Conservation (phyloP, 257 asterid species). For the Fraxinus americana region DNA sequence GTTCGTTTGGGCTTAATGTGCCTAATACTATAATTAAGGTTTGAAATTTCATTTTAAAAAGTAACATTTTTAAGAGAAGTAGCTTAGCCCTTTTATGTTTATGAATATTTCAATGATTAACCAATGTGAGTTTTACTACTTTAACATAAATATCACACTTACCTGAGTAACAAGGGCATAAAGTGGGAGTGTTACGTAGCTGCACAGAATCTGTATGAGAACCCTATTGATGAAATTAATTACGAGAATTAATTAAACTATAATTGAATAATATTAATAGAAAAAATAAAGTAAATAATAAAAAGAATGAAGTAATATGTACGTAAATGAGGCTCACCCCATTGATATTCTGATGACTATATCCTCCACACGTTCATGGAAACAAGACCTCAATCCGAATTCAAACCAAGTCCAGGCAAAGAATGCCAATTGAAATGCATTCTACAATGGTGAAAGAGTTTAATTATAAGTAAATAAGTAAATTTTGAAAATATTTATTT, state of each 20-base stretch:
- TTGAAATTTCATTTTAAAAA: no score
- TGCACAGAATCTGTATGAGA: constrained; percentile 75
- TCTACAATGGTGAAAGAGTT: constrained; percentile 46
- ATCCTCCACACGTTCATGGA: constrained; percentile 76
- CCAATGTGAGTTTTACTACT: no score
- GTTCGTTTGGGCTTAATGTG: no score
- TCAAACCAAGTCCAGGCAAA: constrained; percentile 93
- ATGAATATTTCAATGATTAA: no score
- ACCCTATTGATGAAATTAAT: constrained; percentile 42
- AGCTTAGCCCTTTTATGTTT: no score
- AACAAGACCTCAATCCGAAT: constrained; percentile 79
- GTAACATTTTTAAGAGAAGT: no score
- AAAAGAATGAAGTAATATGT: no score
- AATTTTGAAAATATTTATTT: no score
- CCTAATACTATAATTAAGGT: no score
- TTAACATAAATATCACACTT: constrained; percentile 3
- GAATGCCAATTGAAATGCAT: constrained; percentile 95
- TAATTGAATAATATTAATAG: not conserved
- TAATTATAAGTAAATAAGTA: not conserved
- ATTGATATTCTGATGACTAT: constrained; percentile 69
- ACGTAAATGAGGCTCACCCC: constrained; percentile 56
- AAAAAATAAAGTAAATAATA: no score
- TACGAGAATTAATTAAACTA: not conserved
- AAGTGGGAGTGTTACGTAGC: constrained; percentile 90
- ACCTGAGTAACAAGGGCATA: constrained; percentile 99